These are phyloP conservation scores for Naganishia kalamii DNA, from an alignment of 768 basidiomycete species.

Conservation along the genomic window DNA sequence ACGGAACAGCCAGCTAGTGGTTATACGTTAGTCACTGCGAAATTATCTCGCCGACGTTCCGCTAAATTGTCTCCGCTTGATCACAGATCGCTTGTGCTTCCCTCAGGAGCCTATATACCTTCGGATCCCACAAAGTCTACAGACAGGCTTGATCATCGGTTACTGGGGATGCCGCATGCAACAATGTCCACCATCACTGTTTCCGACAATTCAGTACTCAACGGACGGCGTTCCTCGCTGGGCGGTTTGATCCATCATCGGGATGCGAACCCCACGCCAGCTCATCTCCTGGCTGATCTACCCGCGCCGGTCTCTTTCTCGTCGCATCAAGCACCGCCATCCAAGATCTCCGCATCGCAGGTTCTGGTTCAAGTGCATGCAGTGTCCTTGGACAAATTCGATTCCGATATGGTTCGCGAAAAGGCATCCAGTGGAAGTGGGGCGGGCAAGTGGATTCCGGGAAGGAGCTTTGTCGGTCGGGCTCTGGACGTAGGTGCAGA, in stretches of 20 bases:
- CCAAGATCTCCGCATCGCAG: constrained; percentile 60
- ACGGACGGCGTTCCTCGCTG: constrained; percentile 21
- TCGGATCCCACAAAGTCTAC: constrained; percentile 40
- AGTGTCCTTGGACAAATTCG: constrained; percentile 72
- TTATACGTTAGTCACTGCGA: constrained; percentile 36
- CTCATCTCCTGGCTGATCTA: constrained; percentile 41
- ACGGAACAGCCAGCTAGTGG: constrained; percentile 27
- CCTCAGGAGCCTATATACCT: constrained; percentile 51
- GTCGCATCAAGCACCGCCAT: constrained; percentile 65
- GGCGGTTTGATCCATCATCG: constrained; percentile 12
- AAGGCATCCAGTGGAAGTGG: constrained; percentile 38
- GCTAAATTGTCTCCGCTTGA: neutral
- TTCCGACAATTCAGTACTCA: constrained; percentile 12
- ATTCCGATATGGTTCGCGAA: constrained; percentile 61
- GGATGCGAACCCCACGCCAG: constrained; percentile 33
- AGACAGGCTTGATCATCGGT: constrained; percentile 65
- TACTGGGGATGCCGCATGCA: constrained; percentile 70
- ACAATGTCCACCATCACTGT: constrained; percentile 73
- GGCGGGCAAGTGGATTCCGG: constrained; percentile 67
- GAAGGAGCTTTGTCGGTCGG: constrained; percentile 76
- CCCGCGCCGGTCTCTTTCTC: constrained; percentile 56
- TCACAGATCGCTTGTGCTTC: constrained; percentile 50
- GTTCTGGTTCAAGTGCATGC: constrained; percentile 84
- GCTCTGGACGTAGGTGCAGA: constrained; percentile 78
- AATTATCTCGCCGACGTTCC: neutral